These are phyloP conservation scores for Rubia occidens DNA, from an alignment of 305 asterid species.

Conservation along the genomic window DNA sequence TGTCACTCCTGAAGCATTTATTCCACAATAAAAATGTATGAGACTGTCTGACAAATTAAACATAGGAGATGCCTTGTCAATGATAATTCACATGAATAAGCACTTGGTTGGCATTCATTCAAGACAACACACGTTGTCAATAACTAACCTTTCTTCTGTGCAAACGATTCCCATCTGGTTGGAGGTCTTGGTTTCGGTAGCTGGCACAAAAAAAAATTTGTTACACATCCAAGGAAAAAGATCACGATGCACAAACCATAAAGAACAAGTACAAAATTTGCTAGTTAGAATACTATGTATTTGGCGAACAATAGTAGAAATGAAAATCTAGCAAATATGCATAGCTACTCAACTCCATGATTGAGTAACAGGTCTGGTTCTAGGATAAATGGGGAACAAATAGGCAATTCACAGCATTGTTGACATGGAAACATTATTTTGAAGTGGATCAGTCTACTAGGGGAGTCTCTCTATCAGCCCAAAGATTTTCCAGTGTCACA, in stretches of 20 bases:
- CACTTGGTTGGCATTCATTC: slow-evolving; percentile 2
- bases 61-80: background rate
- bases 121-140: background rate
- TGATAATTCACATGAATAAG: background rate
- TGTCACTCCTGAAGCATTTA: background rate
- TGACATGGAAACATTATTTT: too few species aligned
- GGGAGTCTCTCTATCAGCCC: too few species aligned
- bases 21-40: background rate
- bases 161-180: slow-evolving; percentile 89
- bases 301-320: background rate
- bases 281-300: background rate
- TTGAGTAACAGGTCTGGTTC: background rate
- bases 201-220: slow-evolving; percentile 37
- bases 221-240: slow-evolving; percentile 10
- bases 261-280: background rate
- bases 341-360: background rate
- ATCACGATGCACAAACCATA: background rate
- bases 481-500: too few species aligned
- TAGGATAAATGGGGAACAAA: background rate
- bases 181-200: slow-evolving; percentile 91
- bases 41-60: background rate
- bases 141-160: slow-evolving; percentile 71
- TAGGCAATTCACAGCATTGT: too few species aligned
- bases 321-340: background rate
- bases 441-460: too few species aligned